Conservation (phyloP, 2,329 filamentous ascomycete genomes). For the Incumbomyces lentus region DNA sequence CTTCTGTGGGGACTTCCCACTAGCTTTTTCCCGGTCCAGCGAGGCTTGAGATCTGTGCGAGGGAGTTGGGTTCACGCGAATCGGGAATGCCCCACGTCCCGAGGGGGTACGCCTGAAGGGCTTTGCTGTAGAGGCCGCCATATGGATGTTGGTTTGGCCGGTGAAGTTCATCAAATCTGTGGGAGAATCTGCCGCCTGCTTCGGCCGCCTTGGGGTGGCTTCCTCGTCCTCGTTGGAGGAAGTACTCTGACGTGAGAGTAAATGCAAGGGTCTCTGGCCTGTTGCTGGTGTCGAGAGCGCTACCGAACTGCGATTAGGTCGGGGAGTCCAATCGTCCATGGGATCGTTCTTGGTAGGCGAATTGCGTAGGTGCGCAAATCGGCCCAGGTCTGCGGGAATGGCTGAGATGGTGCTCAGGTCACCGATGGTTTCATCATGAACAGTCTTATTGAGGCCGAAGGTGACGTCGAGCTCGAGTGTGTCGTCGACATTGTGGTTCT, state of each 20-base stretch:
- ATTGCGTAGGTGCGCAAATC: slow-evolving; percentile 63
- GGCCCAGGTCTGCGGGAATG: slow-evolving; percentile 69
- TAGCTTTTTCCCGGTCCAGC: slow-evolving; percentile 20
- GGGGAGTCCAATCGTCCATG: slow-evolving; percentile 35
- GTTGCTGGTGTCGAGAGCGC: slow-evolving; percentile 41
- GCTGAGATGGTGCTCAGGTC: slow-evolving; percentile 79
- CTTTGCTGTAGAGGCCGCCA: slow-evolving; percentile 33
- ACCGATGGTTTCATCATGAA: slow-evolving; percentile 25
- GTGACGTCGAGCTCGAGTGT: slow-evolving; percentile 20
- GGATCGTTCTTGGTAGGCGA: slow-evolving; percentile 45
- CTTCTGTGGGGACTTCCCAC: slow-evolving; percentile 21
- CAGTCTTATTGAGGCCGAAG: slow-evolving; percentile 19
- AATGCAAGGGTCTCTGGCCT: slow-evolving; percentile 27
- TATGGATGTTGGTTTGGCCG: slow-evolving; percentile 56
- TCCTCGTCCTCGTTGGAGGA: slow-evolving; percentile 27
- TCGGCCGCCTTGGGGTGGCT: slow-evolving; percentile 40
- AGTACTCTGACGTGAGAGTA: slow-evolving; percentile 23
- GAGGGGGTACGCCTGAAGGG: slow-evolving; percentile 28
- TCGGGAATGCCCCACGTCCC: slow-evolving; percentile 24
- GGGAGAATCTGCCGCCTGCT: slow-evolving; percentile 42
- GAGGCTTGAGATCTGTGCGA: slow-evolving; percentile 21
- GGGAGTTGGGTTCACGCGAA: slow-evolving; percentile 19
- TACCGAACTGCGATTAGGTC: slow-evolving; percentile 23
- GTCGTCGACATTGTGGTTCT: slow-evolving; percentile 6
- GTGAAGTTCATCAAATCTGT: slow-evolving; percentile 84